Base-by-base conservation (phyloP, 1,284 basidiomycete genomes). In the Schizopora paradoxa region DNA sequence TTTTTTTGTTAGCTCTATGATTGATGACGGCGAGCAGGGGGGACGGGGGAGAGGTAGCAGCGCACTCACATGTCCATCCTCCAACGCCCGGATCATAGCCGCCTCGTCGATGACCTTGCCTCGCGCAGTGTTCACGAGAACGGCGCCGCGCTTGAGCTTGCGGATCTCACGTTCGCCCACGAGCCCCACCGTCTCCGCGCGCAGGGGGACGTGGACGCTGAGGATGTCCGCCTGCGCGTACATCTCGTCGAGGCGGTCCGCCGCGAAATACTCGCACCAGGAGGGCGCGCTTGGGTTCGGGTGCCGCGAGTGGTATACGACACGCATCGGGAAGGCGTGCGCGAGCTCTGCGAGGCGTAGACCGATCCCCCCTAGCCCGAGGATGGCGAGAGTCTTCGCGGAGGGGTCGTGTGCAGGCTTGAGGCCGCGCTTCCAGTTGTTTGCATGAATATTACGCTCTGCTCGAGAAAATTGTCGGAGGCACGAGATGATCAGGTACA, bases 331-430 rank as follows among this genome's bases (percentile, higher is more conserved):
- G 65, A 92, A 88, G 0, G 80, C 78, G 43, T 77, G 80, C 0
- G 70, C 78, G 46, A 87, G 70, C 53, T 81, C 73, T 0, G 84
- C 85, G 21, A 87, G 67, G 31, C 79, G 79, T 41, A 76, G 58
- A 0, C 92, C 93, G 58, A 95, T 95, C 1, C 92, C 91, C 26
- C 93, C 93, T 37, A 95, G 79, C 0, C 93, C 92, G 23, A 96
- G 76, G 56, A 95, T 86, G 3, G 85, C 91, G 32, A 95, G 66
- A 2, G 86, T 87, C 59, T 81, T 83, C 1, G 79, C 79, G 11
- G 86, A 84, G 21, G 90, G 73, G 61, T 96, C 91, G 57, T 82
- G 77, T 5, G 80, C 76, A n/a, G 79, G 65, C 2, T 61, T 53
- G n/a, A 79, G 60, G 1, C 66, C 66, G 1, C 61, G 49, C 58